phyloP scores from a whole-genome alignment of 2,329 filamentous ascomycete species.

The Hypoxylon sp. region DNA sequence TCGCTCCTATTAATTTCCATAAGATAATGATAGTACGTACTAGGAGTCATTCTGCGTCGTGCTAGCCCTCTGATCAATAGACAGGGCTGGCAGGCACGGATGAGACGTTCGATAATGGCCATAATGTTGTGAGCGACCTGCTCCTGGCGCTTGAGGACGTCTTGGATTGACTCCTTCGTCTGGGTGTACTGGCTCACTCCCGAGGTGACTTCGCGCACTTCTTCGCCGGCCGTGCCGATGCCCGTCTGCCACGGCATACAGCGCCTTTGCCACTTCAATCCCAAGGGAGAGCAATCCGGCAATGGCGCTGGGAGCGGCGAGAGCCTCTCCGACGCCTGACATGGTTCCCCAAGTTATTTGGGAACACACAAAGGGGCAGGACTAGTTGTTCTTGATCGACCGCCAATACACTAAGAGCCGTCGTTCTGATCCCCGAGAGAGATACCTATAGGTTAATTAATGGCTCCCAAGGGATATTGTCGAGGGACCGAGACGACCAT shows the following conservation, averaged over 20 bases:
- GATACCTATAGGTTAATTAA: neutral
- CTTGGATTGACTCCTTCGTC: slow-evolving; percentile 1
- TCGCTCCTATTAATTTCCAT: neutral
- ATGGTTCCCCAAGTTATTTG: neutral
- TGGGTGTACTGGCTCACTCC: neutral
- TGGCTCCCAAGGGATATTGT: neutral
- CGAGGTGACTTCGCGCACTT: slow-evolving; percentile 4
- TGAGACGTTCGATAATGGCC: slow-evolving; percentile 2
- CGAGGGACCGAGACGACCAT: neutral
- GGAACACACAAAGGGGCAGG: neutral
- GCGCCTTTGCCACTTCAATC: slow-evolving; percentile 7
- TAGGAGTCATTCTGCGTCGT: neutral
- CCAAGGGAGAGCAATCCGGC: slow-evolving; percentile 4
- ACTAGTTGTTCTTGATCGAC: neutral
- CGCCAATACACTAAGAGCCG: neutral
- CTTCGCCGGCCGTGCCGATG: slow-evolving; percentile 13
- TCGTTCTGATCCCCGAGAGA: neutral
- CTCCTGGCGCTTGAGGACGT: neutral
- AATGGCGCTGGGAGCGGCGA: neutral
- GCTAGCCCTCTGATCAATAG: neutral
- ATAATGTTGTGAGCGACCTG: neutral
- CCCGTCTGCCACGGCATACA: slow-evolving; percentile 13
- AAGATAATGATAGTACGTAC: neutral
- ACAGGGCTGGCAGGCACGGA: neutral
- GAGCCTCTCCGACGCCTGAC: slow-evolving; percentile 2